Evolutionary conservation across 805 yeast genomes (phyloP).

Genomic region (Teunomyces pallodes): DNA sequence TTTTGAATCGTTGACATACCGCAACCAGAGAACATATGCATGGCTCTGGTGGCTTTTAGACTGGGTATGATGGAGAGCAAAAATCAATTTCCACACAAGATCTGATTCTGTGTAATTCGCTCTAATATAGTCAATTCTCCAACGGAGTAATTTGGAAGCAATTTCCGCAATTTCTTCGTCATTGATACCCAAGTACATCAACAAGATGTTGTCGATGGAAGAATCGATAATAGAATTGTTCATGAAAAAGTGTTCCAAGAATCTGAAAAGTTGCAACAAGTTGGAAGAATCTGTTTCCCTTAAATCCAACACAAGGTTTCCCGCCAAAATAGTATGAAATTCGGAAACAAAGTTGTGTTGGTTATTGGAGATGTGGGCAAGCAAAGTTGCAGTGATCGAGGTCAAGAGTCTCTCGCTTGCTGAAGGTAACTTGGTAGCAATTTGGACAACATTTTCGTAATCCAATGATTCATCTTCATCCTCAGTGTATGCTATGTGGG

Average conservation of each 20-base stretch:
- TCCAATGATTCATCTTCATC: conserved; percentile 1
- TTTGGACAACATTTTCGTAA: conserved; percentile 12
- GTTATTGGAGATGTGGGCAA: conserved; percentile 6
- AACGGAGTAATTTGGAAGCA: conserved; percentile 46
- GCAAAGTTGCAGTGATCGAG: conserved; percentile 4
- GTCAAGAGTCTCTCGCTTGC: conserved; percentile 13
- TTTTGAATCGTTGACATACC: conserved; percentile 39
- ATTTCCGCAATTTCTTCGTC: conserved; percentile 35
- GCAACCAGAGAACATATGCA: conserved; percentile 55
- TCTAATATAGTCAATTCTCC: conserved; percentile 47
- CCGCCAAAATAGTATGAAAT: conserved; percentile 8
- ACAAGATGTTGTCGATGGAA: conserved; percentile 21
- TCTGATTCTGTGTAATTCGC: conserved; percentile 11
- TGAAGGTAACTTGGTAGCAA: conserved; percentile 14
- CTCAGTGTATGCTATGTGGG: not conserved
- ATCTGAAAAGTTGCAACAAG: conserved; percentile 23
- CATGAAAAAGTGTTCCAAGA: conserved; percentile 38
- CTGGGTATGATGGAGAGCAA: conserved; percentile 28
- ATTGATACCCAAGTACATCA: conserved; percentile 34
- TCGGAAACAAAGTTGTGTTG: conserved; percentile 17
- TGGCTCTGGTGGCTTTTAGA: conserved; percentile 29
- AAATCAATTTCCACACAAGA: conserved; percentile 48
- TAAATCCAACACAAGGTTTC: not conserved
- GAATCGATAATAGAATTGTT: conserved; percentile 4
- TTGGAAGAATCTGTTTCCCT: not conserved